phyloP scores from a whole-genome alignment of 495 filamentous ascomycete genomes.

The Xylaria acuta region DNA sequence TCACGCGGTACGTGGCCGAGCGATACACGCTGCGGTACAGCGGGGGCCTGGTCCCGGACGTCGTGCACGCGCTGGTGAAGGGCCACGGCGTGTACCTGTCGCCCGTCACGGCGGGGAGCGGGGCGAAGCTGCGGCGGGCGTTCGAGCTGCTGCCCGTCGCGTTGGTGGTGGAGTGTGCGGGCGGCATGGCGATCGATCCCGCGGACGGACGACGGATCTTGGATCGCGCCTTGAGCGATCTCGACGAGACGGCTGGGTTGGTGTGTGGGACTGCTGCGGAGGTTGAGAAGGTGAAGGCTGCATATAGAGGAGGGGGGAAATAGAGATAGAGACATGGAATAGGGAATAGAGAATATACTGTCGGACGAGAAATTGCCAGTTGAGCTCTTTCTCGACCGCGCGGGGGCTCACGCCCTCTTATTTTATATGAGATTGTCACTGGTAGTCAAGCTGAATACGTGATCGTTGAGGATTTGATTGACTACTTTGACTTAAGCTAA shows the following conservation, averaged over 20 bases:
- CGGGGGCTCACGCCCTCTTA: neutral
- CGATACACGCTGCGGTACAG: slow-evolving; percentile 59
- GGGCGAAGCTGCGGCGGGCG: slow-evolving; percentile 57
- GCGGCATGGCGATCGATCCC: slow-evolving; percentile 54
- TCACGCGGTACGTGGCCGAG: slow-evolving; percentile 47
- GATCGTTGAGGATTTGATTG: neutral
- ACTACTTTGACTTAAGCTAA: neutral
- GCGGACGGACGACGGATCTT: slow-evolving; percentile 47
- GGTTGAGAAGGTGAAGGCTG: slow-evolving; percentile 46
- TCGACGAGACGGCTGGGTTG: slow-evolving; percentile 55
- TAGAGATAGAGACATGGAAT: neutral
- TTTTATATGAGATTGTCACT: neutral
- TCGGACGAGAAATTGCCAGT: neutral
- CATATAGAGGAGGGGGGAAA: neutral
- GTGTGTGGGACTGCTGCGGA: slow-evolving; percentile 56
- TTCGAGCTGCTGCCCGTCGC: slow-evolving; percentile 60
- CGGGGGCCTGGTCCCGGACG: slow-evolving; percentile 60
- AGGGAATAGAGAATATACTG: neutral
- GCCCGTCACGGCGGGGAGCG: slow-evolving; percentile 50
- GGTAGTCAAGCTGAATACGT: neutral
- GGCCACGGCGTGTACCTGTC: slow-evolving; percentile 60
- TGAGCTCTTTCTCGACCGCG: neutral
- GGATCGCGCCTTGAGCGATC: slow-evolving; percentile 40
- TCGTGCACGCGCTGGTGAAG: slow-evolving; percentile 58
- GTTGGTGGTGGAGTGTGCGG: slow-evolving; percentile 59